A percentile compares a stretch with the other conserved stretches of the same genome.
Conservation (phyloP, 2,329 filamentous ascomycete species). For the Cytospora chrysosperma region DNA sequence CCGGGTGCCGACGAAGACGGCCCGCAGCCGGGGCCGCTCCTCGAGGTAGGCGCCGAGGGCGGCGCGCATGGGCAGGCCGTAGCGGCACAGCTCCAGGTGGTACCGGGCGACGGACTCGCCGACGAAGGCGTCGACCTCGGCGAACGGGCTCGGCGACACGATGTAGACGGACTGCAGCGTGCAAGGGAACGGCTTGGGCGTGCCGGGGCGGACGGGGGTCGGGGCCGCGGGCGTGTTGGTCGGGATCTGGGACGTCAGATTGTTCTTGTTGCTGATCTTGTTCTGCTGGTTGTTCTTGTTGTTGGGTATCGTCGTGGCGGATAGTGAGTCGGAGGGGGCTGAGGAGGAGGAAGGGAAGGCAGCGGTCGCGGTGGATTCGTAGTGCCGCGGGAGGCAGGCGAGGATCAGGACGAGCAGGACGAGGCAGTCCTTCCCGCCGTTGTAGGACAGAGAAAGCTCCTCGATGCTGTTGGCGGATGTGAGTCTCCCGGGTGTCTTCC, state of each 20-base stretch:
- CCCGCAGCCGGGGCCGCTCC: constrained; percentile 63
- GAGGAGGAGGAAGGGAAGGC: constrained; percentile 28
- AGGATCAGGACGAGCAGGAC: constrained; percentile 88
- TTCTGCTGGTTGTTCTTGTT: constrained; percentile 22
- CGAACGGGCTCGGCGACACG: constrained; percentile 78
- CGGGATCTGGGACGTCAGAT: constrained; percentile 15
- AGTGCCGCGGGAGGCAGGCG: constrained; percentile 51
- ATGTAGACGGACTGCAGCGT: constrained; percentile 84
- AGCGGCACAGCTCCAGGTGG: constrained; percentile 72
- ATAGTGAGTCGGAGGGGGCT: constrained; percentile 25
- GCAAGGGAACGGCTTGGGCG: constrained; percentile 36
- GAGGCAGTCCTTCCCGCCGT: constrained; percentile 96
- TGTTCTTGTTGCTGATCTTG: constrained; percentile 4
- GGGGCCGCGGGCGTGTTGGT: constrained; percentile 22
- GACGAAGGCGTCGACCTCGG: constrained; percentile 85
- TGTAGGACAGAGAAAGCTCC: constrained; percentile 88
- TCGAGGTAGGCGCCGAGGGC: constrained; percentile 76
- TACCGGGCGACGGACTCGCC: constrained; percentile 63
- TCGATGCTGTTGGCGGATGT: constrained; percentile 55
- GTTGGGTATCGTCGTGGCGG: constrained; percentile 13
- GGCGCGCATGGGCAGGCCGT: constrained; percentile 74
- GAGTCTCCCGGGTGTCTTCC: not conserved
- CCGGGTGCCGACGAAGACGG: constrained; percentile 84
- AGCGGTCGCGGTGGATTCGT: constrained; percentile 29
- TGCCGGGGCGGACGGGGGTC: constrained; percentile 19